phyloP scores from a whole-genome alignment of 1,284 basidiomycete genomes.

The Malassezia nana region DNA sequence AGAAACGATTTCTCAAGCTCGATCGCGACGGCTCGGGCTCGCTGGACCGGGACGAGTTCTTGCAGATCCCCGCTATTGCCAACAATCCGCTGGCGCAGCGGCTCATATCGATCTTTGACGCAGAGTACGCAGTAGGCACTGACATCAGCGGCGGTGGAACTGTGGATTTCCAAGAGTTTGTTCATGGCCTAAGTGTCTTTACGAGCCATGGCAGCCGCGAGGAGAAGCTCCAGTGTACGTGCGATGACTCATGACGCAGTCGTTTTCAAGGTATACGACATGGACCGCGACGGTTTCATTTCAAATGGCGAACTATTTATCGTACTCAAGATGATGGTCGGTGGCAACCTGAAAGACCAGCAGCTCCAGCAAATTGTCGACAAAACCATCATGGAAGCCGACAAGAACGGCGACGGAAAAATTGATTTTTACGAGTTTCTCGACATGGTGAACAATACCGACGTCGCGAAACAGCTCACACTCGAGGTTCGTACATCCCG shows the following conservation, averaged over 20 bases:
- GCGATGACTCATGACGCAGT: conserved; percentile 53
- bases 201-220: conserved; percentile 89
- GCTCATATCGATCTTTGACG: conserved; percentile 99
- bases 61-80: conserved; percentile 96
- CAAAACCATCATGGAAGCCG: conserved; percentile 99
- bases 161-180: conserved; percentile 98
- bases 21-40: conserved; percentile 95
- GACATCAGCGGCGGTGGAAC: conserved; percentile 67
- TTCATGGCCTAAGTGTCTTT: conserved; percentile 91
- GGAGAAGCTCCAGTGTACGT: conserved; percentile 87
- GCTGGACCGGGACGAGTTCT: conserved; percentile 95
- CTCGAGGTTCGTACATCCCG: conserved; percentile 64
- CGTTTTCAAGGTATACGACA: conserved; percentile 97
- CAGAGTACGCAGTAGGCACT: conserved; percentile 64
- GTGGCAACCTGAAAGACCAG: conserved; percentile 97
- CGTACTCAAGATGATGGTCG: conserved; percentile 99
- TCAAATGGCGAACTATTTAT: conserved; percentile 98
- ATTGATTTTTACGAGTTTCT: conserved; percentile 94
- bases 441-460: conserved; percentile 93
- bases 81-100: conserved; percentile 91
- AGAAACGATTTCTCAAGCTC: conserved; percentile 98
- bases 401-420: conserved; percentile 92
- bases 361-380: conserved; percentile 99
- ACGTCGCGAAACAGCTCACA: conserved; percentile 97
- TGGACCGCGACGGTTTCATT: conserved; percentile 91